phyloP scores from a whole-genome alignment of 1,284 basidiomycete species.

The Cystobasidium slooffiae region DNA sequence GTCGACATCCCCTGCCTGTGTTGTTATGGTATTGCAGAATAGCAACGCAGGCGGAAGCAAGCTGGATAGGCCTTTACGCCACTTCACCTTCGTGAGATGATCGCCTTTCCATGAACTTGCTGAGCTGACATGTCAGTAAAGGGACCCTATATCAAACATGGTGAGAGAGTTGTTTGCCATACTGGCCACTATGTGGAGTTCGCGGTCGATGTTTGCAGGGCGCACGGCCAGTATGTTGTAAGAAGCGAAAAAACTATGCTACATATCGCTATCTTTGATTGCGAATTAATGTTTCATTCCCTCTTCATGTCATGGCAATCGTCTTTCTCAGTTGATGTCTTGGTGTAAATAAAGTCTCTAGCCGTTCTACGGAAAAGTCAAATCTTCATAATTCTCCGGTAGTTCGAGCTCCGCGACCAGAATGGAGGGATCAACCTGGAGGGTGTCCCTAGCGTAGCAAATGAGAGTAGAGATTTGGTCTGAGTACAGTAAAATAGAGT shows the following conservation, averaged over 20 bases:
- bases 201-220: background rate
- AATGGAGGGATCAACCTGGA: conserved; percentile 16
- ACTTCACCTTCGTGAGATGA: too few relatives aligned
- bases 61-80: too few relatives aligned
- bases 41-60: background rate
- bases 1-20: background rate
- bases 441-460: conserved; percentile 25
- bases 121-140: too few relatives aligned
- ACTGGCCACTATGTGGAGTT: background rate
- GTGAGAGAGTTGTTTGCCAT: too few relatives aligned
- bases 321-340: background rate
- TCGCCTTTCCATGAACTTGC: too few relatives aligned
- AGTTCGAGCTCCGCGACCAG: conserved; percentile 30
- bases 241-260: background rate
- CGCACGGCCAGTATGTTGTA: background rate
- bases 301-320: background rate
- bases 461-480: conserved; percentile 36
- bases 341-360: background rate
- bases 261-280: background rate
- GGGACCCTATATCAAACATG: too few relatives aligned
- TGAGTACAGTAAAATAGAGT: background rate
- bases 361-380: conserved; percentile 8
- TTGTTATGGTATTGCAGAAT: background rate
- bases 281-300: background rate
- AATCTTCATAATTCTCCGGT: conserved; percentile 37